A percentile compares a stretch with the other conserved stretches of the same genome.
phyloP scores from a whole-genome alignment of 2,329 filamentous ascomycete genomes.

The Coniella lustricola region DNA sequence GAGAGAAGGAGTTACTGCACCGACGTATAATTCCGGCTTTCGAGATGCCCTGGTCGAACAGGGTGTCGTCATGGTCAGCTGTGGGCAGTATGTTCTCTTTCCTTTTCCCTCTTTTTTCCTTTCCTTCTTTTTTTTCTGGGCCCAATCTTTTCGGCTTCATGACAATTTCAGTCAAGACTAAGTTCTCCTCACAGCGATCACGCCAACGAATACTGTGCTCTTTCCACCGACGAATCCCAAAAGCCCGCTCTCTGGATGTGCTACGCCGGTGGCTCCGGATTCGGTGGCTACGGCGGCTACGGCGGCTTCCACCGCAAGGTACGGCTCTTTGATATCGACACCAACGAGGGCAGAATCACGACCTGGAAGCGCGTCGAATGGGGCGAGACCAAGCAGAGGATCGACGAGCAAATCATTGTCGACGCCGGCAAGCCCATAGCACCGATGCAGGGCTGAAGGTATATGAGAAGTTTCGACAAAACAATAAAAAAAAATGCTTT shows the following conservation, averaged over 20 bases:
- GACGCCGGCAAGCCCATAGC: conserved; percentile 46
- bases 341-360: conserved; percentile 77
- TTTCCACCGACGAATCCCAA: conserved; percentile 49
- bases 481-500: too few relatives aligned
- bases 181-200: conserved; percentile 57
- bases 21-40: conserved; percentile 86
- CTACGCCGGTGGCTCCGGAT: conserved; percentile 85
- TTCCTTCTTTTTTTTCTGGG: not conserved
- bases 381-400: conserved; percentile 41
- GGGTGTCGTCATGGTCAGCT: conserved; percentile 79
- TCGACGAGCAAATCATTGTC: conserved; percentile 62
- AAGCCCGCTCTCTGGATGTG: conserved; percentile 89
- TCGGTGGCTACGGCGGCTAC: conserved; percentile 93
- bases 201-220: conserved; percentile 90
- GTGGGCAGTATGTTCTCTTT: conserved; percentile 67
- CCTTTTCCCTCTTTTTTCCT: too few relatives aligned
- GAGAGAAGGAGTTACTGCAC: conserved; percentile 80
- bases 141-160: not conserved
- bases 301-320: conserved; percentile 76
- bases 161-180: conserved; percentile 18
- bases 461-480: too few relatives aligned
- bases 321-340: conserved; percentile 87
- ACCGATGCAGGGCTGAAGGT: conserved; percentile 22
- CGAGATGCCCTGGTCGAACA: conserved; percentile 81
- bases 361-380: conserved; percentile 89